Conservation (phyloP, 306 rosid species). For the Inga laurina region DNA sequence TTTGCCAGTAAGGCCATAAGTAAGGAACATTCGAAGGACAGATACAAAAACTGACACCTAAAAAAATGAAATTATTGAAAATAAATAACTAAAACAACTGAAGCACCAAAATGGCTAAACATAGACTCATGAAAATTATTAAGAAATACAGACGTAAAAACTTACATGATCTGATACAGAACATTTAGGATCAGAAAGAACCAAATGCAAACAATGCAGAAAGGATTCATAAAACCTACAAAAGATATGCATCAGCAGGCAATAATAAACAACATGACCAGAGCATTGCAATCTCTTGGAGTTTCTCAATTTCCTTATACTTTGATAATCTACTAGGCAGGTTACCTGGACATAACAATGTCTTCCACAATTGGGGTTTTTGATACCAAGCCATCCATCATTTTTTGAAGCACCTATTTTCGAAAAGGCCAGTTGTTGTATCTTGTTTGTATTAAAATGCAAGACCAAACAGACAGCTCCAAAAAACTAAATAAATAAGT, state of each 20-base stretch:
- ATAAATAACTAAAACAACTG: slow-evolving; percentile 8
- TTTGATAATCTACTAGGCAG: slow-evolving; percentile 22
- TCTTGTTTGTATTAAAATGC: slow-evolving; percentile 13
- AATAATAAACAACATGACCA: slow-evolving; percentile 32
- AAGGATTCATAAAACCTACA: slow-evolving; percentile 86
- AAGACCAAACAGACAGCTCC: slow-evolving; percentile 7
- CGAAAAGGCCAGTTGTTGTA: slow-evolving; percentile 29
- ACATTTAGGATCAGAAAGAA: slow-evolving; percentile 66
- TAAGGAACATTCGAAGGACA: slow-evolving; percentile 69
- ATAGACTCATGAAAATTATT: slow-evolving; percentile 11
- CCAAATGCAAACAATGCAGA: slow-evolving; percentile 73
- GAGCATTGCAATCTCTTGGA: slow-evolving; percentile 8
- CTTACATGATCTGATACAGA: slow-evolving; percentile 89
- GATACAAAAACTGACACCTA: slow-evolving; percentile 88
- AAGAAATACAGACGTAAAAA: slow-evolving; percentile 17
- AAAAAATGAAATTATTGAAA: slow-evolving; percentile 12
- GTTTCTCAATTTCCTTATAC: slow-evolving; percentile 20
- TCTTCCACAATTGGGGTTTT: slow-evolving; percentile 60
- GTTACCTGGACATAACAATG: slow-evolving; percentile 69
- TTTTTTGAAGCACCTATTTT: slow-evolving; percentile 72
- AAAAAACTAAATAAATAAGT: background rate
- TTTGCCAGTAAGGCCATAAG: slow-evolving; percentile 66
- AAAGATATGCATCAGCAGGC: slow-evolving; percentile 33
- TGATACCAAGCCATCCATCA: slow-evolving; percentile 76
- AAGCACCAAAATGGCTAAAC: slow-evolving; percentile 27